These are phyloP conservation scores for Russula sp. DNA, from an alignment of 768 basidiomycete species.

Conservation along the genomic window DNA sequence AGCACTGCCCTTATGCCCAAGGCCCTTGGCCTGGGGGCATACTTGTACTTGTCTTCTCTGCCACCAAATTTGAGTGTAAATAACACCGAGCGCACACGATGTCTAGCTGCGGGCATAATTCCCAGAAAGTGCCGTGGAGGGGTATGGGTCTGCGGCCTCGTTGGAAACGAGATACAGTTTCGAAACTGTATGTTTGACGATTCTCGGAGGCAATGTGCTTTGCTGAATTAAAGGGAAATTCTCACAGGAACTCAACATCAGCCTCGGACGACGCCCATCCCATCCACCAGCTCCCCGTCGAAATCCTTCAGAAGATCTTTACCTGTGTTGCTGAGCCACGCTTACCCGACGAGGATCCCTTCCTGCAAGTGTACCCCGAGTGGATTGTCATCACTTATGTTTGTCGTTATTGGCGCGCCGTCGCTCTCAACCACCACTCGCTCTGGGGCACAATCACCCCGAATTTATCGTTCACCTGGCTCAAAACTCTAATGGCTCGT, in stretches of 20 bases:
- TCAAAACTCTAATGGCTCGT: slow-evolving; percentile 18
- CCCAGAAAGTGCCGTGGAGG: slow-evolving; percentile 1
- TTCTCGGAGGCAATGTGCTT: neutral
- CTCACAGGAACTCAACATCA: neutral
- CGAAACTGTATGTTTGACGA: neutral
- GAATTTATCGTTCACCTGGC: slow-evolving; percentile 14
- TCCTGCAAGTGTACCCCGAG: slow-evolving; percentile 11
- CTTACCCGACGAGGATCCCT: neutral
- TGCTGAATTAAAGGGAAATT: neutral
- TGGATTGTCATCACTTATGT: slow-evolving; percentile 26
- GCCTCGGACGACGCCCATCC: neutral
- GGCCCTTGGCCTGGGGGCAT: neutral
- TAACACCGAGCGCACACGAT: neutral
- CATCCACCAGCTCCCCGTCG: slow-evolving; percentile 14
- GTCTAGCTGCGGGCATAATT: neutral
- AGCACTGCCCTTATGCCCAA: neutral
- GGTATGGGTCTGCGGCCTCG: slow-evolving; percentile 1
- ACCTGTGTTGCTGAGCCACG: slow-evolving; percentile 11
- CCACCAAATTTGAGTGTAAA: neutral
- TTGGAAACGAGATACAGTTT: neutral
- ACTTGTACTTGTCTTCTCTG: neutral
- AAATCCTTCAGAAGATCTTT: slow-evolving; percentile 22
- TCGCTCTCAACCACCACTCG: slow-evolving; percentile 17
- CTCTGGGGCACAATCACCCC: slow-evolving; percentile 23
- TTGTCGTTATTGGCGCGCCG: slow-evolving; percentile 21